Percentiles rank a stretch among this genome's conserved stretches.
These are phyloP conservation scores for Pythium pectinolyticum DNA, from an alignment of 352 stramenopile genomes.

Conservation along the genomic window DNA sequence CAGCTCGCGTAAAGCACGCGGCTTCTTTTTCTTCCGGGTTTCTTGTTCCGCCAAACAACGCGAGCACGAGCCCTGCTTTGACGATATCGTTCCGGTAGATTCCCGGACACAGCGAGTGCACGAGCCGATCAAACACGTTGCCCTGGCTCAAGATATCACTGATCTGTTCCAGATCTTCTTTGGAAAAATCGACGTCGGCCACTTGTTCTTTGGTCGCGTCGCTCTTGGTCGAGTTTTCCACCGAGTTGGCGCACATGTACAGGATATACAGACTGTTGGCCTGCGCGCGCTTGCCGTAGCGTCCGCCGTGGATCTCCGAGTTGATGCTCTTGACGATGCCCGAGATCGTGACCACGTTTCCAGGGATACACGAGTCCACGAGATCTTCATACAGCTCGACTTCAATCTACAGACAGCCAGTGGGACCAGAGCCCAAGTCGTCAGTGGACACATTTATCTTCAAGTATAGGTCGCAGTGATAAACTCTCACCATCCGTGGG, in stretches of 20 bases:
- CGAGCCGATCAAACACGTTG: constrained; percentile 89
- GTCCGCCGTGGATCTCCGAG: constrained; percentile 78
- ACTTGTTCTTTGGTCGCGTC: constrained; percentile 31
- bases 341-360: constrained; percentile 89
- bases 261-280: constrained; percentile 88
- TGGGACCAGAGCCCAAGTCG: background rate
- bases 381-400: constrained; percentile 83
- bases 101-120: constrained; percentile 90
- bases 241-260: constrained; percentile 87
- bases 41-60: constrained; percentile 88
- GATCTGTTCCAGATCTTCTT: constrained; percentile 86
- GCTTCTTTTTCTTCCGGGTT: constrained; percentile 35
- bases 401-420: constrained; percentile 26
- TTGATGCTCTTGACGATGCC: constrained; percentile 92
- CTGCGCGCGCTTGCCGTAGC: constrained; percentile 73
- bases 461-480: background rate
- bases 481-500: constrained; percentile 55
- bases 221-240: constrained; percentile 48
- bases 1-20: constrained; percentile 64
- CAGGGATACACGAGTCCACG: constrained; percentile 90
- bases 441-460: too few relatives aligned
- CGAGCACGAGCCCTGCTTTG: constrained; percentile 91
- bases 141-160: constrained; percentile 73
- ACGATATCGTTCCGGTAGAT: constrained; percentile 96
- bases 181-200: constrained; percentile 55